Percentiles rank a stretch among this genome's conserved stretches.
phyloP scores from a whole-genome alignment of 2,329 filamentous ascomycete species.

The Fusarium sp. region DNA sequence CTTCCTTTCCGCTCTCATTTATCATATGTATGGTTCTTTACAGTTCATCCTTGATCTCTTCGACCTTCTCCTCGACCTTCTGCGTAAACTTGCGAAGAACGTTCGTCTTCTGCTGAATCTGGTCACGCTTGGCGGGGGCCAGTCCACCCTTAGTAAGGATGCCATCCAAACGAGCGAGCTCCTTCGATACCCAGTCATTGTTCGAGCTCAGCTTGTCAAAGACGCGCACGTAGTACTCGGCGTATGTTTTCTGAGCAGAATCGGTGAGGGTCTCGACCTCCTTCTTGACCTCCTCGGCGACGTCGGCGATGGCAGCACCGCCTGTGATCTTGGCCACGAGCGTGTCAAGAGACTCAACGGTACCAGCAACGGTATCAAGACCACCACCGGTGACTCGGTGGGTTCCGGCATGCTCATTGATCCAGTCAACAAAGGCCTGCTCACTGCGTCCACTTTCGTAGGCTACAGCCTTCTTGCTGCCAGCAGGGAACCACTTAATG shows the following conservation, averaged over 20 bases:
- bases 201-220: constrained; percentile 85
- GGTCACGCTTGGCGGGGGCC: constrained; percentile 86
- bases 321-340: constrained; percentile 79
- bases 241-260: constrained; percentile 75
- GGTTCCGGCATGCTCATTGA: constrained; percentile 91
- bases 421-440: constrained; percentile 77
- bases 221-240: constrained; percentile 93
- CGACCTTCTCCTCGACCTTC: constrained; percentile 66
- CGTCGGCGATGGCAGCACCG: constrained; percentile 68
- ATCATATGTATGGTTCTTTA: constrained; percentile 40
- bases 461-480: constrained; percentile 73
- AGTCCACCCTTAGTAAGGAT: constrained; percentile 88
- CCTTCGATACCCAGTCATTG: constrained; percentile 83
- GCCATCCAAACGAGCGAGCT: constrained; percentile 80
- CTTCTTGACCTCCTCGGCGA: constrained; percentile 77
- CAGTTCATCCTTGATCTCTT: constrained; percentile 64
- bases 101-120: constrained; percentile 87
- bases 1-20: constrained; percentile 15
- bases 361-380: constrained; percentile 82
- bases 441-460: constrained; percentile 84
- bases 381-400: constrained; percentile 84
- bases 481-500: constrained; percentile 96
- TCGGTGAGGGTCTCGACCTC: constrained; percentile 73
- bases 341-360: constrained; percentile 79
- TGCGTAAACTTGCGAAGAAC: constrained; percentile 82